These are phyloP conservation scores for Erucastrum elatum DNA, from an alignment of 345 rosid genomes.

Conservation along the genomic window DNA sequence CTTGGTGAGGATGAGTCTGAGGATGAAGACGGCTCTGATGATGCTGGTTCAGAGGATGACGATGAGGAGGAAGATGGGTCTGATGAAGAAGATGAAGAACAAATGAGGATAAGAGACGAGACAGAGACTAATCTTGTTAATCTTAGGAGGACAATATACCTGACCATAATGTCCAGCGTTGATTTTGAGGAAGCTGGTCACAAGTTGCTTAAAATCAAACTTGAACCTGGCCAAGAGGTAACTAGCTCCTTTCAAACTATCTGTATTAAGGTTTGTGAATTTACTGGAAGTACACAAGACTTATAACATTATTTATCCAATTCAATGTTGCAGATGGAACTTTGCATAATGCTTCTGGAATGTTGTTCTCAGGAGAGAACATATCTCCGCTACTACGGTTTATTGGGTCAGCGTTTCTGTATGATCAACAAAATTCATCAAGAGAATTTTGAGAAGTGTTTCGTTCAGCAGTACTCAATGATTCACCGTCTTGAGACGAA, in stretches of 20 bases:
- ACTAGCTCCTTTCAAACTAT: conserved; percentile 24
- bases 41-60: conserved; percentile 59
- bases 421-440: conserved; percentile 88
- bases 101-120: conserved; percentile 80
- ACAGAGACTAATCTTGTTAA: conserved; percentile 97
- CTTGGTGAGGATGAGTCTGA: conserved; percentile 87
- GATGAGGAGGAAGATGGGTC: conserved; percentile 52
- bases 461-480: conserved; percentile 92
- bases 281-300: conserved; percentile 5
- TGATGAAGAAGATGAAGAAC: conserved; percentile 74
- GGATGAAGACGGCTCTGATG: conserved; percentile 80
- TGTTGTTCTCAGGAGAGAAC: conserved; percentile 97
- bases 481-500: conserved; percentile 93
- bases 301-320: conserved; percentile 11
- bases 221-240: conserved; percentile 99
- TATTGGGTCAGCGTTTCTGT: conserved; percentile 91
- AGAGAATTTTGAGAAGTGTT: conserved; percentile 89
- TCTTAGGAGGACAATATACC: conserved; percentile 92
- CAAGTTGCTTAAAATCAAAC: conserved; percentile 86
- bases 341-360: conserved; percentile 90
- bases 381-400: conserved; percentile 86
- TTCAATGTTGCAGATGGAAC: conserved; percentile 76
- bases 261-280: neutral
- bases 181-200: conserved; percentile 99
- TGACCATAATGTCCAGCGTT: conserved; percentile 97